Evolutionary conservation across 768 basidiomycete genomes (phyloP), one percentile per base, ranked within the genome.

Genomic region (Leucosporidium scottii): DNA sequence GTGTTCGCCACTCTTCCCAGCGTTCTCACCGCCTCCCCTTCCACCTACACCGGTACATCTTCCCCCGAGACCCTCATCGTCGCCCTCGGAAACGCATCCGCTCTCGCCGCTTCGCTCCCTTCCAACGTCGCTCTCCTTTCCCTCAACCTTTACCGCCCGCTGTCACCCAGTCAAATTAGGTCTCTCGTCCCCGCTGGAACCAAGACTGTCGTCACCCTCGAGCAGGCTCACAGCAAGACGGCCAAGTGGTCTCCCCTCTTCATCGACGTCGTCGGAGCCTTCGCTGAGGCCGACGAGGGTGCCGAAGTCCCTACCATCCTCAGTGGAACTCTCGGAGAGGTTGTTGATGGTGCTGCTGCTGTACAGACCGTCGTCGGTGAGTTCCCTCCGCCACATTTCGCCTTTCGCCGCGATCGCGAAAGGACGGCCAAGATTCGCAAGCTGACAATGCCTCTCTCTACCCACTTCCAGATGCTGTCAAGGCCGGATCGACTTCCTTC

Each of bases 201-300:
- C 34, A 83, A 82, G 21, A 85, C 84, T 27, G 83, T 94, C 62
- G 80, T 93, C 66, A 86, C 93, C 23, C 82, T 93, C 17, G 93
- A 94, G 76, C 91, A 93, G 77, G 80, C 88, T 10, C 82, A 83
- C 74, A 82, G 80, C 71, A 90, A 88, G 84, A 82, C 83, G n/a
- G 86, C 85, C 49, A 90, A 90, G 78, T 93, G 89, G 88, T 87
- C 89, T 1, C 89, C 91, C 0, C 79, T 94, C 5, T 94, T 88
- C 78, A 83, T 96, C 60, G 91, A 93, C 44, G 80, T 92, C 30
- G 83, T 89, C 57, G 83, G 82, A 63, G 86, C 87, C 20, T 78
- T 93, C 44, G 90, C 91, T 70, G 81, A 84, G 54, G 82, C 82
- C 56, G 81, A 83, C 27, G 66, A 73, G 25, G 66, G 65, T 30